phyloP scores from a whole-genome alignment of 2,329 filamentous ascomycete species.

The Phaeosphaeria sp. region DNA sequence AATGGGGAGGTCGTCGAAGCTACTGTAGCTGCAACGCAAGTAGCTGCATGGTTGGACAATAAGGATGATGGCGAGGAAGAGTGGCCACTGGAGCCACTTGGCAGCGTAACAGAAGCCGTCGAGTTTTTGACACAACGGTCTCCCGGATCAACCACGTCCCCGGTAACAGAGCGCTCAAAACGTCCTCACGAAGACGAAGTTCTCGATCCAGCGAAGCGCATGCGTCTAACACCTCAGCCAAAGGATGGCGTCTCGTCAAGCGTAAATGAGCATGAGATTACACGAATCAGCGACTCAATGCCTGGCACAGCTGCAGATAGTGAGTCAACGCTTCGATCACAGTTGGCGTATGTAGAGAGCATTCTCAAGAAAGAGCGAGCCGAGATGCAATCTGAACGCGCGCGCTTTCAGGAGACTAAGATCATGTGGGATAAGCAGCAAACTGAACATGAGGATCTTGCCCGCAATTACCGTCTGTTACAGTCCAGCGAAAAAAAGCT shows the following conservation, averaged over 20 bases:
- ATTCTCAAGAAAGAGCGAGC: slow-evolving; percentile 13
- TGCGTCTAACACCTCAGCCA: slow-evolving; percentile 43
- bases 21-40: slow-evolving; percentile 28
- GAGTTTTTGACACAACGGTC: slow-evolving; percentile 38
- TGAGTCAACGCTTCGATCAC: slow-evolving; percentile 10
- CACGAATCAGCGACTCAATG: slow-evolving; percentile 53
- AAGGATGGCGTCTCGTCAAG: slow-evolving; percentile 7
- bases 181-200: slow-evolving; percentile 36
- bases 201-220: slow-evolving; percentile 39
- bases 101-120: slow-evolving; percentile 38
- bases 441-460: slow-evolving; percentile 32
- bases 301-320: slow-evolving; percentile 30
- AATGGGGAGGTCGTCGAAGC: slow-evolving; percentile 34
- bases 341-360: slow-evolving; percentile 12
- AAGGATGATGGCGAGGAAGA: slow-evolving; percentile 7
- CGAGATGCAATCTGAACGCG: slow-evolving; percentile 15
- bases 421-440: slow-evolving; percentile 34
- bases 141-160: slow-evolving; percentile 20
- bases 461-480: slow-evolving; percentile 21
- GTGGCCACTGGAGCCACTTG: slow-evolving; percentile 43
- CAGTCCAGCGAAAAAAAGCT: slow-evolving; percentile 23
- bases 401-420: slow-evolving; percentile 22
- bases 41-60: slow-evolving; percentile 33
- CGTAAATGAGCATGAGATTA: slow-evolving; percentile 35
- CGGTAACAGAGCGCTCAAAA: slow-evolving; percentile 30